Conservation (phyloP, 805 yeast species). For the Kuraishia borneana region DNA sequence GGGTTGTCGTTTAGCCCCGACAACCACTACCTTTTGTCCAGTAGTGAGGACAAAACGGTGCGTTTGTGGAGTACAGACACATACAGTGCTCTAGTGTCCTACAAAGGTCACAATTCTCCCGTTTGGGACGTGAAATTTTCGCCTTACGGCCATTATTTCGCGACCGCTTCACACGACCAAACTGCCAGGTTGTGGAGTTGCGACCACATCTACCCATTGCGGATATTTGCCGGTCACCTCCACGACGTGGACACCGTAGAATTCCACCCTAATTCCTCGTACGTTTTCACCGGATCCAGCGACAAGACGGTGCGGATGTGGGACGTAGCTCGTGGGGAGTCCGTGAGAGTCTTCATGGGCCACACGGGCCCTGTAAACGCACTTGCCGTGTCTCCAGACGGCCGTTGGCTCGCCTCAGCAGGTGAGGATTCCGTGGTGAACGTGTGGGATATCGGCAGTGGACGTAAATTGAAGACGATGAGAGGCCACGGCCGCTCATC, state of each 20-base stretch:
- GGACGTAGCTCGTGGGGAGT: conserved; percentile 84
- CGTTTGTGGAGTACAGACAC: conserved; percentile 93
- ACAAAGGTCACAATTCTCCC: conserved; percentile 93
- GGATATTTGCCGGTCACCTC: conserved; percentile 95
- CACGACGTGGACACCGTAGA: conserved; percentile 92
- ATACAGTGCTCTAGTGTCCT: conserved; percentile 78
- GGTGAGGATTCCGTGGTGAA: conserved; percentile 86
- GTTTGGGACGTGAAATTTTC: conserved; percentile 96
- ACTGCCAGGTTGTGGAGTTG: conserved; percentile 97
- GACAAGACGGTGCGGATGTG: conserved; percentile 97
- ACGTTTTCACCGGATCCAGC: conserved; percentile 88
- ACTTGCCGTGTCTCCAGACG: conserved; percentile 90
- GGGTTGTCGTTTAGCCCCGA: conserved; percentile 89
- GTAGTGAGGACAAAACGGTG: conserved; percentile 87
- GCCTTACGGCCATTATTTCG: conserved; percentile 94
- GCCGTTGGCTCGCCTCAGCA: conserved; percentile 91
- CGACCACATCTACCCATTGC: conserved; percentile 91
- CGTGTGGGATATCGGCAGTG: conserved; percentile 92
- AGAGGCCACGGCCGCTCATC: conserved; percentile 88
- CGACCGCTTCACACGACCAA: conserved; percentile 96
- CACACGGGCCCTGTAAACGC: conserved; percentile 84
- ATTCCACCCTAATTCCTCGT: conserved; percentile 94
- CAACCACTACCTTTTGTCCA: conserved; percentile 64
- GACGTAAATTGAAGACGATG: conserved; percentile 81
- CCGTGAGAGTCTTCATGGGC: conserved; percentile 87